Conservation (phyloP, 2,329 filamentous ascomycete genomes). For the Sarocladium brachiariae region DNA sequence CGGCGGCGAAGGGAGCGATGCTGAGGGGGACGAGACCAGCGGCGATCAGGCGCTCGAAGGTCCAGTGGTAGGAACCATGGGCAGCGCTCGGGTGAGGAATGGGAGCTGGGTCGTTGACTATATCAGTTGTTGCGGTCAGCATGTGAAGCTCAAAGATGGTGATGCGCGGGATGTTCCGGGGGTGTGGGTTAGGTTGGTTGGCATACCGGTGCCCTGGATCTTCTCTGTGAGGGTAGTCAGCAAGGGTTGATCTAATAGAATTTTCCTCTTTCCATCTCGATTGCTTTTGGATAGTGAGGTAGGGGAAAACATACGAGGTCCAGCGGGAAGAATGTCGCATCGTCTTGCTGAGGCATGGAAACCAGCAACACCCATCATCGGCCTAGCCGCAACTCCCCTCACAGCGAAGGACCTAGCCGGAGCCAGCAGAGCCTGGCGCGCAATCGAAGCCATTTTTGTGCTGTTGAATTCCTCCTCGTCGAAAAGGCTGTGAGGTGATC, state of each 20-base stretch:
- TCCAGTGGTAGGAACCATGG: conserved; percentile 98
- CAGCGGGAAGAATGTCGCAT: conserved; percentile 76
- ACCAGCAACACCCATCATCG: conserved; percentile 55
- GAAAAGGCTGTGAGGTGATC: background rate
- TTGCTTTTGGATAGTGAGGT: no score
- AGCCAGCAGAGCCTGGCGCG: conserved; percentile 45
- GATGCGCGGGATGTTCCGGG: background rate
- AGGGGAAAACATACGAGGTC: conserved; percentile 57
- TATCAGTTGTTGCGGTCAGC: background rate
- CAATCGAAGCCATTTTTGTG: conserved; percentile 49
- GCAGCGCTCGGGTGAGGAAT: conserved; percentile 65
- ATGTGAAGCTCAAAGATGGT: conserved; percentile 12
- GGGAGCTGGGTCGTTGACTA: conserved; percentile 80
- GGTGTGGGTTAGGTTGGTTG: no score
- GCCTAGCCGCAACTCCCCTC: conserved; percentile 10
- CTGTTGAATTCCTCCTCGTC: conserved; percentile 14
- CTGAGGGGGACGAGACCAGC: conserved; percentile 79
- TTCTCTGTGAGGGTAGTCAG: conserved; percentile 45
- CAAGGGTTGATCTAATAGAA: background rate
- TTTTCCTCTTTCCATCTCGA: background rate
- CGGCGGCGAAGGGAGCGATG: conserved; percentile 84
- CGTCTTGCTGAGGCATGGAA: conserved; percentile 78
- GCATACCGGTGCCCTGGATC: conserved; percentile 67
- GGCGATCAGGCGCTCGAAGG: conserved; percentile 82
- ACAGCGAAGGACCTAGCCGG: conserved; percentile 11